Conservation (phyloP, 2,329 filamentous ascomycete species). For the Pseudohalonectria lignicola region DNA sequence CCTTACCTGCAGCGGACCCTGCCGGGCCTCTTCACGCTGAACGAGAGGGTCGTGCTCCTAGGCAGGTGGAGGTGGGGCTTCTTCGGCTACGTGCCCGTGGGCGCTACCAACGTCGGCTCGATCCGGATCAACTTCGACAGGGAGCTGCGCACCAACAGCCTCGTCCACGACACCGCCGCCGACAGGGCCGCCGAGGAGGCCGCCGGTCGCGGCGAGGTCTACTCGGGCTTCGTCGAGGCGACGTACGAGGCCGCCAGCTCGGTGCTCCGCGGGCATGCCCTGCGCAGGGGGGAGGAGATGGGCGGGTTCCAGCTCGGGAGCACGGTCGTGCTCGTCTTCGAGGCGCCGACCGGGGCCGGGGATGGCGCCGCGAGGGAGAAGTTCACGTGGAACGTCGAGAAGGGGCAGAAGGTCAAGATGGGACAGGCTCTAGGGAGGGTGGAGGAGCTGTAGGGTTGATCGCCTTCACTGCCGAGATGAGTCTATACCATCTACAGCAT, state of each 20-base stretch:
- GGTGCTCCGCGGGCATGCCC: constrained; percentile 70
- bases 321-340: constrained; percentile 91
- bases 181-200: constrained; percentile 78
- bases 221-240: constrained; percentile 87
- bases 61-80: constrained; percentile 96
- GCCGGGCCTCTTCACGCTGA: constrained; percentile 89
- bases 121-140: constrained; percentile 96
- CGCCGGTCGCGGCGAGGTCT: constrained; percentile 62
- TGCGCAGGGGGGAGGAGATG: constrained; percentile 90
- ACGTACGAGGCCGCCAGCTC: constrained; percentile 70
- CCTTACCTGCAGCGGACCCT: constrained; percentile 89
- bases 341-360: constrained; percentile 57
- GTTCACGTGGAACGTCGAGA: constrained; percentile 79
- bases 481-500: too few relatives aligned
- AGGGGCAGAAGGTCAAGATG: constrained; percentile 81
- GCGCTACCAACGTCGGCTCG: constrained; percentile 92
- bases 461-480: too few relatives aligned
- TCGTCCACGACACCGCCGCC: constrained; percentile 85
- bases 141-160: constrained; percentile 84
- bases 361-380: constrained; percentile 37
- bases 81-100: constrained; percentile 92
- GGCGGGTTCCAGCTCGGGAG: constrained; percentile 94
- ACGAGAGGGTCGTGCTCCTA: constrained; percentile 88
- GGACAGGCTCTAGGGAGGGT: constrained; percentile 77
- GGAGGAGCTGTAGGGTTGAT: constrained; percentile 22